These are phyloP conservation scores for Bretschneidera sinensis DNA, from an alignment of 345 rosid species.

Conservation along the genomic window DNA sequence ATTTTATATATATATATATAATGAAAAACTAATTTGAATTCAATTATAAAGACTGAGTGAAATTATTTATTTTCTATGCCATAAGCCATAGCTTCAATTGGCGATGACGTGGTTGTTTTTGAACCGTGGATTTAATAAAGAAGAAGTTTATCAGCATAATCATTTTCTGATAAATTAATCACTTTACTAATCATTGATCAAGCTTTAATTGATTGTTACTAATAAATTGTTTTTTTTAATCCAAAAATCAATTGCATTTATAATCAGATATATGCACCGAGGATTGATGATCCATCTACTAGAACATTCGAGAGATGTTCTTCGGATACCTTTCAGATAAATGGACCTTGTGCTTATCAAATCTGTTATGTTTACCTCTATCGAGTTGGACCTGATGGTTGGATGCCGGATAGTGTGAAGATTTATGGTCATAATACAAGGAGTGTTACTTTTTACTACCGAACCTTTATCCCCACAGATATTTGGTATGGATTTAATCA, in stretches of 20 bases:
- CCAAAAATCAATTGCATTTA: not conserved
- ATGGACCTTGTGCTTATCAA: slow-evolving; percentile 71
- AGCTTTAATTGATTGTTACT: not conserved
- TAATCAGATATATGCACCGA: slow-evolving; percentile 68
- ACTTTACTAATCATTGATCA: no score
- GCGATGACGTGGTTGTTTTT: no score
- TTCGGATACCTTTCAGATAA: slow-evolving; percentile 60
- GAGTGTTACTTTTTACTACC: slow-evolving; percentile 49
- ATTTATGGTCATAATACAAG: slow-evolving; percentile 37
- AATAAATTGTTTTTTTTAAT: no score
- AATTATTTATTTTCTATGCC: no score
- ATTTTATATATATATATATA: no score
- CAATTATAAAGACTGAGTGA: no score
- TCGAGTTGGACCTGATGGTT: slow-evolving; percentile 75
- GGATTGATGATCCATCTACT: slow-evolving; percentile 63
- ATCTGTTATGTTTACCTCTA: slow-evolving; percentile 79
- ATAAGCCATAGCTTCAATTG: no score
- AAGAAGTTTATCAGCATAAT: no score
- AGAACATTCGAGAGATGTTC: slow-evolving; percentile 74
- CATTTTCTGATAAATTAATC: no score
- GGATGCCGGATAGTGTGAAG: slow-evolving; percentile 65
- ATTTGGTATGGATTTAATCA: slow-evolving; percentile 77
- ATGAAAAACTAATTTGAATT: no score
- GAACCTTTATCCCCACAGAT: slow-evolving; percentile 50
- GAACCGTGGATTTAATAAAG: no score